A percentile compares a stretch with the other conserved stretches of the same genome.
phyloP scores from a whole-genome alignment of 1,139 yeast genomes.

The Lodderomyces orthopsilosis region DNA sequence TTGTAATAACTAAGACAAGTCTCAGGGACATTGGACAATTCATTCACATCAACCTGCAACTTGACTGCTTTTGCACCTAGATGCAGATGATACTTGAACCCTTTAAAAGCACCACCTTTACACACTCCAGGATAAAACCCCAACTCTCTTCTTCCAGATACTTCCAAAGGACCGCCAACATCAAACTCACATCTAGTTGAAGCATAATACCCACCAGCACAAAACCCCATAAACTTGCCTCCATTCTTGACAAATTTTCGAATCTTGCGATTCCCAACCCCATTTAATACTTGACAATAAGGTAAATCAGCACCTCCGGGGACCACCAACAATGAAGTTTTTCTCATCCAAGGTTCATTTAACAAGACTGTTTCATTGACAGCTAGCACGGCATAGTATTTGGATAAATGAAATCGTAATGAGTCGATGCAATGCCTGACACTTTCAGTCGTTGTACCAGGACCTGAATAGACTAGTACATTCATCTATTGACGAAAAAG shows the following conservation, averaged over 20 bases:
- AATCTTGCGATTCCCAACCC: slow-evolving; percentile 62
- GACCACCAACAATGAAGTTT: slow-evolving; percentile 74
- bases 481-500: slow-evolving; percentile 49
- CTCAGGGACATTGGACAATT: slow-evolving; percentile 23
- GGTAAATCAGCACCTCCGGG: slow-evolving; percentile 99
- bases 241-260: slow-evolving; percentile 69
- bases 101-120: slow-evolving; percentile 77
- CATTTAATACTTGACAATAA: slow-evolving; percentile 67
- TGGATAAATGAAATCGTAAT: slow-evolving; percentile 71
- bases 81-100: slow-evolving; percentile 75
- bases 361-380: slow-evolving; percentile 63
- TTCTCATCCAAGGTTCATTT: slow-evolving; percentile 85
- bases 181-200: slow-evolving; percentile 81
- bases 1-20: slow-evolving; percentile 55
- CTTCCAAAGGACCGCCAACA: slow-evolving; percentile 74
- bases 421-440: slow-evolving; percentile 82
- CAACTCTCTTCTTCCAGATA: slow-evolving; percentile 79
- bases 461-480: slow-evolving; percentile 77
- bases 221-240: slow-evolving; percentile 80
- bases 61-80: slow-evolving; percentile 61
- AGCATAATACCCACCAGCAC: slow-evolving; percentile 96
- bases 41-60: slow-evolving; percentile 36
- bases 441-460: slow-evolving; percentile 85
- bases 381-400: slow-evolving; percentile 80
- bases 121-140: slow-evolving; percentile 78